These are phyloP conservation scores for Aureobasidium musti DNA, from an alignment of 2,329 filamentous ascomycete genomes.

Conservation along the genomic window DNA sequence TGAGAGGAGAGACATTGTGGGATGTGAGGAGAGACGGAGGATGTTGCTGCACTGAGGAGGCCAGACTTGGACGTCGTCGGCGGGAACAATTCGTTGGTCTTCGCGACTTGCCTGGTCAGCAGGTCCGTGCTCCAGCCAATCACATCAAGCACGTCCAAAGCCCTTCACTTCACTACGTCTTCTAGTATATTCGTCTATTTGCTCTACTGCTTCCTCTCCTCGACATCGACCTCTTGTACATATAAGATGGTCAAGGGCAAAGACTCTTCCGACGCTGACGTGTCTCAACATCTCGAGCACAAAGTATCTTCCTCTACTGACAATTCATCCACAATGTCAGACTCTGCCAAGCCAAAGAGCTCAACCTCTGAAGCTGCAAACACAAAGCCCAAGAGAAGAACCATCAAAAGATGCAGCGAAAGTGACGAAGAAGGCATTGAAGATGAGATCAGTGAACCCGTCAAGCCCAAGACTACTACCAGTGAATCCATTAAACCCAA, in stretches of 20 bases:
- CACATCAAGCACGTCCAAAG: not conserved
- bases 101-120: slow-evolving; percentile 22
- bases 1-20: slow-evolving; percentile 52
- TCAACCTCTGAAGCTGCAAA: slow-evolving; percentile 19
- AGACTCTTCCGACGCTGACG: not conserved
- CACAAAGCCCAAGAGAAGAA: not conserved
- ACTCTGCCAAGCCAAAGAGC: slow-evolving; percentile 22
- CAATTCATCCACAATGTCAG: not conserved
- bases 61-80: slow-evolving; percentile 22
- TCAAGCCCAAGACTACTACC: not conserved
- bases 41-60: slow-evolving; percentile 21
- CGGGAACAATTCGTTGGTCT: slow-evolving; percentile 15
- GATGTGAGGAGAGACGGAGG: slow-evolving; percentile 32
- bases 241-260: slow-evolving; percentile 1
- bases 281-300: not conserved
- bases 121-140: slow-evolving; percentile 6
- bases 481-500: not conserved
- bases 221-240: not conserved
- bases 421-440: not conserved
- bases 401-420: not conserved
- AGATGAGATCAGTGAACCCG: not conserved
- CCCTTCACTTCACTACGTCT: slow-evolving; percentile 1
- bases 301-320: not conserved
- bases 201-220: not conserved
- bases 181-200: not conserved